These are phyloP conservation scores for Ehretia macrophylla DNA, from an alignment of 257 asterid species.

Conservation along the genomic window DNA sequence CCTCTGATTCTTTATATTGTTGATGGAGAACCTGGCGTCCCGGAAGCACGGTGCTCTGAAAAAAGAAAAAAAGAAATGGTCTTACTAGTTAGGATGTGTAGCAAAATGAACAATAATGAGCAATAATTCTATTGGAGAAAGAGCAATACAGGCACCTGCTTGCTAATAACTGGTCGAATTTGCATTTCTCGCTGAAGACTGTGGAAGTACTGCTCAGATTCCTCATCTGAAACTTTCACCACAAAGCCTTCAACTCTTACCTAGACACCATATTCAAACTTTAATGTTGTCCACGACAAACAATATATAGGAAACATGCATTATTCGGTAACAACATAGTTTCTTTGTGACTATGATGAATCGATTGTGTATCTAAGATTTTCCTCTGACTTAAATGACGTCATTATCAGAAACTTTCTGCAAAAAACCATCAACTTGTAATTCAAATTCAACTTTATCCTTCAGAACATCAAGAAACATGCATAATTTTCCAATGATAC, in stretches of 20 bases:
- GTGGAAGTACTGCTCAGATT: constrained; percentile 68
- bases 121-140: constrained; percentile 1
- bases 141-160: constrained; percentile 56
- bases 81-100: neutral
- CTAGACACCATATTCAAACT: constrained; percentile 27
- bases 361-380: too few species aligned
- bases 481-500: too few species aligned
- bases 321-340: neutral
- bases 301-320: constrained; percentile 8
- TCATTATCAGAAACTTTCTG: neutral
- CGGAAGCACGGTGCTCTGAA: constrained; percentile 59
- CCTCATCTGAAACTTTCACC: constrained; percentile 65
- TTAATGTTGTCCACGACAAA: constrained; percentile 8
- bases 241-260: constrained; percentile 82
- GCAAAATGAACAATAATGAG: constrained; percentile 11
- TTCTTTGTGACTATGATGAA: too few species aligned
- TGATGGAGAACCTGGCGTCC: constrained; percentile 63
- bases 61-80: constrained; percentile 15
- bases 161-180: constrained; percentile 79
- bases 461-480: too few species aligned
- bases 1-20: constrained; percentile 51
- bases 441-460: too few species aligned
- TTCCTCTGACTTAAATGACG: neutral
- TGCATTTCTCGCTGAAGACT: constrained; percentile 80
- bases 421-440: neutral